Evolutionary conservation across 2,329 filamentous ascomycete species (phyloP), one percentile per base, ranked within the genome.

Genomic region (Colletotrichum camelliae): DNA sequence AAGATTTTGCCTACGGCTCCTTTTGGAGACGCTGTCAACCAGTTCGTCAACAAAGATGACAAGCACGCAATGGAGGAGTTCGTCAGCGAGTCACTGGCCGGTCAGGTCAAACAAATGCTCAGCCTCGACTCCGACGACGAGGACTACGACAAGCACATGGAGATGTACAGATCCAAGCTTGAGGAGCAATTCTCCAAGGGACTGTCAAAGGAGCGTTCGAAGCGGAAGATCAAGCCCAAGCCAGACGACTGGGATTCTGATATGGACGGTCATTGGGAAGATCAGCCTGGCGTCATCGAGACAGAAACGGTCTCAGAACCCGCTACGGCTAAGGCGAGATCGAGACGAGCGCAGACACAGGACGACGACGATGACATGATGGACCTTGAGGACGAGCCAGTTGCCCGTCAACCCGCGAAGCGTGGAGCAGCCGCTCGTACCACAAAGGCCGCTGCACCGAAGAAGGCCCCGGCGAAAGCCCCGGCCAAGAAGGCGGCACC

Each of bases 11-110:
- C 97, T 0, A 95, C 98, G 80, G 97, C 96, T 35, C 94, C 94
- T 0, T 98, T 99, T 81, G 94, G 96, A 18, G 96, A 98, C 81
- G 97, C 97, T 0, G 95, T 99, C 7, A 93, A 93, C 62, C 94
- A 98, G 77, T 99, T 97, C 80, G 95, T 99, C 31, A 93, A 96
- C 82, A 98, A 98, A 79, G 95, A 98, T 79, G 97, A 99, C 86
- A 98, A 96, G 82, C 93, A 97, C 80, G 95, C 95, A 4, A 95
- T 98, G 93, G 93, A 96, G 81, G 87, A 92, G 58, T 96, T 96
- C 79, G 93, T 96, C 12, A 91, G 90, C 27, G 93, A 95, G 37
- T 94, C 93, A 16, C 86, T 96, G 4, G 89, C 91, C 4, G 91
- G 89, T 27, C 94, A 96, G 80, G 90, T 96, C 21, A 92, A 92